Percentiles rank a stretch among this genome's conserved stretches.
Conservation (phyloP, 768 basidiomycete species). For the Naematelia aurantialba region DNA sequence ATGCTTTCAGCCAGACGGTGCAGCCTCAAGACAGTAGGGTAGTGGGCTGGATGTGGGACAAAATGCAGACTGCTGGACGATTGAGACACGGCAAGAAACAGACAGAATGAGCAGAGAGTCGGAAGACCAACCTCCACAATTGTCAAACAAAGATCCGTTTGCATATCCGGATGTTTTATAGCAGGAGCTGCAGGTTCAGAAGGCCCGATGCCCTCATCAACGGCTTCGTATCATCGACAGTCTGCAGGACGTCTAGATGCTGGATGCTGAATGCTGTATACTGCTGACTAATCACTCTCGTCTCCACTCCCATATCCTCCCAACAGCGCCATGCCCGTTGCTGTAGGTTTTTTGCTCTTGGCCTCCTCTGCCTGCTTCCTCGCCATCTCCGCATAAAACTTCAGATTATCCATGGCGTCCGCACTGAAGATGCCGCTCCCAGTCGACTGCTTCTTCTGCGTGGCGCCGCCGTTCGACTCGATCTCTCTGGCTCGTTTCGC, state of each 20-base stretch:
- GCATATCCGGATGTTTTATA: no score
- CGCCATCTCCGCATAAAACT: slow-evolving; percentile 84
- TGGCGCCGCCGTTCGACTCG: slow-evolving; percentile 11
- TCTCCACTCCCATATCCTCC: slow-evolving; percentile 50
- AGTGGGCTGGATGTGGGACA: no score
- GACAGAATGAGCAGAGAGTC: not conserved
- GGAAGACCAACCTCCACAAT: not conserved
- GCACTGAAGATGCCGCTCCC: slow-evolving; percentile 59
- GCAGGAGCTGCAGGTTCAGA: no score
- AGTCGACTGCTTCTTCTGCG: not conserved
- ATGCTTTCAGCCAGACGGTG: no score
- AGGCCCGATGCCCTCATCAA: no score
- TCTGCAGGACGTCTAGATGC: not conserved
- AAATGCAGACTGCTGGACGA: no score
- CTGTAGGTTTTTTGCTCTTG: slow-evolving; percentile 19
- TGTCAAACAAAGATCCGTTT: no score
- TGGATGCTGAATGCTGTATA: not conserved
- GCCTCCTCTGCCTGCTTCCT: slow-evolving; percentile 59
- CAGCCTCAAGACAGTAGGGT: no score
- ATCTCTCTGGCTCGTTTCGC: slow-evolving; percentile 37
- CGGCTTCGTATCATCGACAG: not conserved
- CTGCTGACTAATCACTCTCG: slow-evolving; percentile 37
- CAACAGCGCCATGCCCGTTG: slow-evolving; percentile 34
- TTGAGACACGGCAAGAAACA: no score
- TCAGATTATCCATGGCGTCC: slow-evolving; percentile 83